phyloP scores from a whole-genome alignment of 2,329 filamentous ascomycete species.

The Rasamsonia emersonii region DNA sequence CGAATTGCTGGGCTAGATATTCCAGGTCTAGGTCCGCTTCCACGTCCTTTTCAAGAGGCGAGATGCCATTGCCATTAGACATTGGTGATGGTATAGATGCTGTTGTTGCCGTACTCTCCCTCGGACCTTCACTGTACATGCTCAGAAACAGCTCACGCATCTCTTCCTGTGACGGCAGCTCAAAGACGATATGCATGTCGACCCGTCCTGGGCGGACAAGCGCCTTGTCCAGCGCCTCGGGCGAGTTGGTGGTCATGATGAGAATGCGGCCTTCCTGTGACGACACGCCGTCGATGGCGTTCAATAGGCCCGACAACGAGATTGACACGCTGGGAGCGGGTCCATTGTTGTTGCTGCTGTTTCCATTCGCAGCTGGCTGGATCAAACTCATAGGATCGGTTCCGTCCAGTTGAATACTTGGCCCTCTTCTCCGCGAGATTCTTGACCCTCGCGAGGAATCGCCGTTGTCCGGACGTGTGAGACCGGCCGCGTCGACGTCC shows the following conservation, averaged over 20 bases:
- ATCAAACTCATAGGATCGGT: not conserved
- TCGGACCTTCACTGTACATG: constrained; percentile 17
- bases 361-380: not conserved
- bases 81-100: too few relatives aligned
- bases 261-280: constrained; percentile 69
- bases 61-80: too few relatives aligned
- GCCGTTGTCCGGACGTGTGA: constrained; percentile 35
- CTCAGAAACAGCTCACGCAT: constrained; percentile 21
- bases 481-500: constrained; percentile 59
- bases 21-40: constrained; percentile 30
- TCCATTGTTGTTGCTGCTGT: constrained; percentile 3
- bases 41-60: constrained; percentile 23
- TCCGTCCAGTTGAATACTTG: constrained; percentile 8
- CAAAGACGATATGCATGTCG: constrained; percentile 59
- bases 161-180: constrained; percentile 17
- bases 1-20: constrained; percentile 34
- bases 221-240: constrained; percentile 62
- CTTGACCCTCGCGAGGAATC: too few relatives aligned
- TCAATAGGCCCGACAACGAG: constrained; percentile 66
- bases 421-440: too few relatives aligned
- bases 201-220: constrained; percentile 65
- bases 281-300: constrained; percentile 73
- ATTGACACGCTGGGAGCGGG: constrained; percentile 28
- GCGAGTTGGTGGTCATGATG: constrained; percentile 75
- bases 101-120: constrained; percentile 9